phyloP scores from a whole-genome alignment of 2,329 filamentous ascomycete species.

The Hypoxylon sp. region DNA sequence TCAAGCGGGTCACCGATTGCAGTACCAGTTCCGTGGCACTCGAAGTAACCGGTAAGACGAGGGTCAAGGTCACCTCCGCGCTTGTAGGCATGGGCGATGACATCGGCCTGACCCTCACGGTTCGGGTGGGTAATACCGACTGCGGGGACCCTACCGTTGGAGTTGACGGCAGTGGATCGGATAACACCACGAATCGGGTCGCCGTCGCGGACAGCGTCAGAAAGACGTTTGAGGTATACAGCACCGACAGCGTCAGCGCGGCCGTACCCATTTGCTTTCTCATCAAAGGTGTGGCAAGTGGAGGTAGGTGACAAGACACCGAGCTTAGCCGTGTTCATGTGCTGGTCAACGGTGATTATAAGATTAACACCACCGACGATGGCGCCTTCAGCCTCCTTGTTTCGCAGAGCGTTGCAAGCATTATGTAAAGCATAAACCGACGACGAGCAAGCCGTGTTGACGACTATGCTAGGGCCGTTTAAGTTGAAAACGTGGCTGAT shows the following conservation, averaged over 20 bases:
- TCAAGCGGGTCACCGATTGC: slow-evolving; percentile 43
- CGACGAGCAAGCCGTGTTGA: slow-evolving; percentile 54
- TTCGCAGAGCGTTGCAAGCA: slow-evolving; percentile 44
- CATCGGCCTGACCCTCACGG: slow-evolving; percentile 37
- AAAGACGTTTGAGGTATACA: slow-evolving; percentile 44
- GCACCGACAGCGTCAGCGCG: slow-evolving; percentile 42
- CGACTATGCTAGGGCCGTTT: slow-evolving; percentile 44
- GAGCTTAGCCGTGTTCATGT: slow-evolving; percentile 48
- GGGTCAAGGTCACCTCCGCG: slow-evolving; percentile 39
- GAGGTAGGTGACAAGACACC: slow-evolving; percentile 51
- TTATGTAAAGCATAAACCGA: slow-evolving; percentile 50
- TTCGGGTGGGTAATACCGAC: slow-evolving; percentile 48
- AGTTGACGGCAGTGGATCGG: slow-evolving; percentile 45
- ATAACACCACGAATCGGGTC: slow-evolving; percentile 49
- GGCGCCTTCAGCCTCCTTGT: slow-evolving; percentile 48
- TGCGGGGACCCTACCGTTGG: slow-evolving; percentile 45
- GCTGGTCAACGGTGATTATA: slow-evolving; percentile 48
- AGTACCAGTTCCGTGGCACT: slow-evolving; percentile 45
- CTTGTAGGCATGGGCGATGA: slow-evolving; percentile 39
- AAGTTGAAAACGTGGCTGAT: slow-evolving; percentile 35
- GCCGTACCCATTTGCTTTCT: slow-evolving; percentile 47
- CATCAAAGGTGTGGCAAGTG: slow-evolving; percentile 48
- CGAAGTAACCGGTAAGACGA: slow-evolving; percentile 40
- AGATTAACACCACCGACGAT: slow-evolving; percentile 53
- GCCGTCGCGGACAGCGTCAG: slow-evolving; percentile 45